Evolutionary conservation across 148 eudicot genomes (phyloP).

Genomic region (Rhododendron molle): DNA sequence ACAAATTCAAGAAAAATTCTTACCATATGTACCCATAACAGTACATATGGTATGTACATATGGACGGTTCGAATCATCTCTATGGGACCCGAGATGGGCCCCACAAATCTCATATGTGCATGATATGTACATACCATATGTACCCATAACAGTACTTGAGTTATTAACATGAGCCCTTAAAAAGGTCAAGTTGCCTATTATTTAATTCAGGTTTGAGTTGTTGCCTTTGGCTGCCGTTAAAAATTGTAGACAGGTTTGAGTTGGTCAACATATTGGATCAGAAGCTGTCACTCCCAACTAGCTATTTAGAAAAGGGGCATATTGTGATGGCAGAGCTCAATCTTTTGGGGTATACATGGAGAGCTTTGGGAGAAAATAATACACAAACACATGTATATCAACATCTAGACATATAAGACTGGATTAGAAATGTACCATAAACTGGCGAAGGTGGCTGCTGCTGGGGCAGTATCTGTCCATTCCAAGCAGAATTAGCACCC

Average conservation of each 20-base stretch:
- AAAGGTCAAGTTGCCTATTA: neutral
- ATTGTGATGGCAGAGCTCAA: neutral
- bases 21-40: no score
- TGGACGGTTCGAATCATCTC: no score
- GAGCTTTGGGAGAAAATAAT: neutral
- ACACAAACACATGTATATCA: neutral
- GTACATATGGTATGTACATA: no score
- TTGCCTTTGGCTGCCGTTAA: neutral
- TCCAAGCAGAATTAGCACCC: constrained; percentile 57
- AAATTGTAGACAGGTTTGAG: neutral
- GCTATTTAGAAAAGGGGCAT: neutral
- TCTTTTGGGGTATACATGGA: neutral
- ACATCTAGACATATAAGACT: neutral
- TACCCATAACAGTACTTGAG: no score
- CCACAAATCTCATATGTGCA: no score
- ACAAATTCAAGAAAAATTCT: no score
- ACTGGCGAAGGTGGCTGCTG: constrained; percentile 64
- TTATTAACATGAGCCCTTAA: neutral
- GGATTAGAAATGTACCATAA: constrained; percentile 44
- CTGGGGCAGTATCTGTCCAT: constrained; percentile 49
- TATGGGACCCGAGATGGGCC: no score
- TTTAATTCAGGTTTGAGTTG: neutral
- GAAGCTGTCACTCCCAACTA: neutral
- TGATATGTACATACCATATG: no score
- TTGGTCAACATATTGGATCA: neutral